phyloP scores from a whole-genome alignment of 1,284 basidiomycete species.

The Cutaneotrichosporon sp. region DNA sequence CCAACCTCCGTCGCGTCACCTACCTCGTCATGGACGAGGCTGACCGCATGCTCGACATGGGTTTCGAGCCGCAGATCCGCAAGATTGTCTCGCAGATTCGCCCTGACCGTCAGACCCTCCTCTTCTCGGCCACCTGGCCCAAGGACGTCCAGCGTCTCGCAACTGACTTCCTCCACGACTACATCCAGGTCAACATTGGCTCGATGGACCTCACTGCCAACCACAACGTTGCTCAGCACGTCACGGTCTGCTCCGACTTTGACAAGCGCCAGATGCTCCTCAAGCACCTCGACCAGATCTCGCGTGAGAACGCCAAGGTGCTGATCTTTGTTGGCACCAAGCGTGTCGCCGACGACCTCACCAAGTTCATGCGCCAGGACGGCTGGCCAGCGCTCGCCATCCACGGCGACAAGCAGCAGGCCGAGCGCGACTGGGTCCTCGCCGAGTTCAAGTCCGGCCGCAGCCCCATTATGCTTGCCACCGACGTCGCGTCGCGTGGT shows the following conservation, averaged over 20 bases:
- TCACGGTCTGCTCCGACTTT: conserved; percentile 96
- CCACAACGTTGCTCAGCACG: conserved; percentile 93
- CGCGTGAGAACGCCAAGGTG: conserved; percentile 95
- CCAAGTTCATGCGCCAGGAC: conserved; percentile 93
- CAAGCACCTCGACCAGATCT: conserved; percentile 96
- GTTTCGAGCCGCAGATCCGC: conserved; percentile 98
- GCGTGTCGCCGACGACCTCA: conserved; percentile 95
- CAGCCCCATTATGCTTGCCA: conserved; percentile 96
- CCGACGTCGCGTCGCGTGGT: conserved; percentile 97
- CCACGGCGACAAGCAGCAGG: conserved; percentile 91
- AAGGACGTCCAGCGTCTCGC: conserved; percentile 99
- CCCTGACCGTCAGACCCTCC: conserved; percentile 90
- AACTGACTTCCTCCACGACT: conserved; percentile 92
- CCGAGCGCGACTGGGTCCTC: conserved; percentile 97
- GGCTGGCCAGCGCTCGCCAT: conserved; percentile 99
- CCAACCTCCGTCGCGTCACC: conserved; percentile 90
- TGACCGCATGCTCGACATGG: conserved; percentile 61
- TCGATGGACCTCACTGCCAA: conserved; percentile 98
- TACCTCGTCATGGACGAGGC: conserved; percentile 99
- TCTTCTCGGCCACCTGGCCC: conserved; percentile 99
- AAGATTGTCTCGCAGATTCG: conserved; percentile 97
- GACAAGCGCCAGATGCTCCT: conserved; percentile 96
- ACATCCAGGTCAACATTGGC: conserved; percentile 98
- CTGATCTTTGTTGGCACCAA: conserved; percentile 98
- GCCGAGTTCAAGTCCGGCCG: conserved; percentile 97